These are phyloP conservation scores for Ciborinia camelliae DNA, from an alignment of 2,329 filamentous ascomycete genomes.

Conservation along the genomic window DNA sequence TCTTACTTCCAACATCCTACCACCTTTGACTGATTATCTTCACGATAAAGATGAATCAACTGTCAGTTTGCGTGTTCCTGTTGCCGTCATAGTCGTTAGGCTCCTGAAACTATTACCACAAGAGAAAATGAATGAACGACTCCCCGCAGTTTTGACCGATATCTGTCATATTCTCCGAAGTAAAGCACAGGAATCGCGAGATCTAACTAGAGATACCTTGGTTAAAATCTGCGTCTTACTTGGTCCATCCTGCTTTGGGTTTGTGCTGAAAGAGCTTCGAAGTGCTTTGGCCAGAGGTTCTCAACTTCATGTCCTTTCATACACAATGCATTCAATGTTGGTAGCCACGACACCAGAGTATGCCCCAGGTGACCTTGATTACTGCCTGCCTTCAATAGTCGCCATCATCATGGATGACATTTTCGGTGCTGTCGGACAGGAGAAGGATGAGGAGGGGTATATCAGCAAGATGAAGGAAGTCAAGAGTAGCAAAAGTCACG, in stretches of 20 bases:
- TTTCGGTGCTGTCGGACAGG: conserved; percentile 86
- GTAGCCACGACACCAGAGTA: conserved; percentile 70
- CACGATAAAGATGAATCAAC: conserved; percentile 94
- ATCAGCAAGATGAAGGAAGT: conserved; percentile 95
- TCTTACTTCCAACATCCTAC: conserved; percentile 70
- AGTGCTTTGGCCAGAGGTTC: conserved; percentile 81
- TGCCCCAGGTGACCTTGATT: conserved; percentile 80
- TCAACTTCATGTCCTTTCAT: conserved; percentile 92
- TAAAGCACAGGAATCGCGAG: conserved; percentile 81
- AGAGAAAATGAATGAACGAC: conserved; percentile 65
- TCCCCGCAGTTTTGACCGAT: conserved; percentile 84
- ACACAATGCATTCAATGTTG: conserved; percentile 88
- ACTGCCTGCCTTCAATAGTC: conserved; percentile 76
- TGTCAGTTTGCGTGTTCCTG: conserved; percentile 87
- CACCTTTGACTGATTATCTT: conserved; percentile 76
- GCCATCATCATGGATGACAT: conserved; percentile 95
- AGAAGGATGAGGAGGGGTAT: conserved; percentile 97
- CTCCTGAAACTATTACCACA: conserved; percentile 76
- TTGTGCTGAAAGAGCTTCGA: conserved; percentile 87
- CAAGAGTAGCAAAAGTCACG: conserved; percentile 96
- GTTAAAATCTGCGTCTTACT: conserved; percentile 78
- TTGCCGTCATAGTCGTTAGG: conserved; percentile 85
- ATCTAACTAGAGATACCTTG: conserved; percentile 85
- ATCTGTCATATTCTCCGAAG: conserved; percentile 91
- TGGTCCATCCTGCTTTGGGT: conserved; percentile 80